Conservation (phyloP, 345 rosid species). For the Lenwebbia sp. region DNA sequence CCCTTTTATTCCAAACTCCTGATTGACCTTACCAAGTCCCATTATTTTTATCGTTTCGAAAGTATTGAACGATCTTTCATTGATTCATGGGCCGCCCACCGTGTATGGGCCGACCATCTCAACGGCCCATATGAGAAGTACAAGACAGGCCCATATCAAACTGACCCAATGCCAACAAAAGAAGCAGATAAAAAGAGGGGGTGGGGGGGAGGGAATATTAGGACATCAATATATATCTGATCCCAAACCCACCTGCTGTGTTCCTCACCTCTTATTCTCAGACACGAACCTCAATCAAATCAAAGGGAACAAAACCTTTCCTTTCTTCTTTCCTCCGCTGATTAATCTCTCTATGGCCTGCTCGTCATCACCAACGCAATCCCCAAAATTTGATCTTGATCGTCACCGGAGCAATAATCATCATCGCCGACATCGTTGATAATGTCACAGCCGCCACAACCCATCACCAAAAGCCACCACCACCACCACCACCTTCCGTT, state of each 20-base stretch:
- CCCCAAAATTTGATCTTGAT: neutral
- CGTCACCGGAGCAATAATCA: neutral
- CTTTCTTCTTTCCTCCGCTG: neutral
- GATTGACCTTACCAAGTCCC: no score
- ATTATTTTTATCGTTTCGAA: no score
- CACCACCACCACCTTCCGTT: neutral
- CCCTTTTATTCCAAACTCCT: no score
- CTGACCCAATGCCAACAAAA: neutral
- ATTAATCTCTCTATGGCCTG: neutral
- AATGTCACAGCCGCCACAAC: neutral
- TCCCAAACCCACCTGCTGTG: neutral
- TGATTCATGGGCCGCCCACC: neutral
- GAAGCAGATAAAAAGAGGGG: neutral
- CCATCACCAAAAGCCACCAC: neutral
- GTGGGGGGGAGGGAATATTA: neutral
- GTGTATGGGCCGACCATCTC: neutral
- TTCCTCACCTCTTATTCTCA: neutral
- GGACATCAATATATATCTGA: neutral
- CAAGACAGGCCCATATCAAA: neutral
- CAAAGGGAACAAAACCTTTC: neutral
- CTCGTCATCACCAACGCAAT: neutral
- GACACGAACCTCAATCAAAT: neutral
- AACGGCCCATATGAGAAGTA: neutral
- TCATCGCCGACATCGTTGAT: neutral
- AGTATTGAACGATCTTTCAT: no score